Base-by-base conservation (phyloP, 371 early-diverging fungal genomes). In the Mortierella sp. region DNA sequence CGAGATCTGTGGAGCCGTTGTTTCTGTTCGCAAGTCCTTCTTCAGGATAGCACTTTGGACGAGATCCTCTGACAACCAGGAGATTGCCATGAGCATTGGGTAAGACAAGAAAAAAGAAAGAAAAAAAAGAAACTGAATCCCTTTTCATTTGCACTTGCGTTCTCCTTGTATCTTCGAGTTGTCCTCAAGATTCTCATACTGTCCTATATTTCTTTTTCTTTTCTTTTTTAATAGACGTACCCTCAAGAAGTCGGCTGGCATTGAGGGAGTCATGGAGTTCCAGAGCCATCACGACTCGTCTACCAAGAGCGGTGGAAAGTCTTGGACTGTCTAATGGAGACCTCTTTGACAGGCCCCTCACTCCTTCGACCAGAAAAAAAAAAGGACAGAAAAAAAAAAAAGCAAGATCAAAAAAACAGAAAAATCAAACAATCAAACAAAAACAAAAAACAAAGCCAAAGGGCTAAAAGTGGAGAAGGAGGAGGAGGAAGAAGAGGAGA, bases 41-140 rank as follows among this genome's bases (percentile, higher is more conserved):
- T 94, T 95, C 85, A 87, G 97, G 75, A 85, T 98, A 73, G 86
- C 95, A 18, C 72, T 98, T 37, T 99, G 99, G 99, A 95, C 96
- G 14, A 90, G 91, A 68, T 87, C 89, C 19, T 90, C 90, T 18
- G 84, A 88, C 43, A 86, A 94, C 72, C 85, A 86, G 65, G 92
- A 91, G 52, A 81, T 84, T 46, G 83, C 85, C 58, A 77, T 87
- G 58, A 83, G 77, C 48, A 86, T 93, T 60, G 94, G 94, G 93
- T 93, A 88, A 48, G 84, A 65, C n/a, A n/a, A 53, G n/a, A 21
- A 16, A 26, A 21, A 26, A 4, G 26, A 14, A 4, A 25, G n/a
- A 53, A 21, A 21, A 16, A 26, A 21, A 26, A 4, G 26, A 14
- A 4, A 25, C 26, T 1, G n/a, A n/a, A n/a, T n/a, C 11, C 12